phyloP scores from a whole-genome alignment of 768 basidiomycete genomes.

The Pisolithus orientalis region DNA sequence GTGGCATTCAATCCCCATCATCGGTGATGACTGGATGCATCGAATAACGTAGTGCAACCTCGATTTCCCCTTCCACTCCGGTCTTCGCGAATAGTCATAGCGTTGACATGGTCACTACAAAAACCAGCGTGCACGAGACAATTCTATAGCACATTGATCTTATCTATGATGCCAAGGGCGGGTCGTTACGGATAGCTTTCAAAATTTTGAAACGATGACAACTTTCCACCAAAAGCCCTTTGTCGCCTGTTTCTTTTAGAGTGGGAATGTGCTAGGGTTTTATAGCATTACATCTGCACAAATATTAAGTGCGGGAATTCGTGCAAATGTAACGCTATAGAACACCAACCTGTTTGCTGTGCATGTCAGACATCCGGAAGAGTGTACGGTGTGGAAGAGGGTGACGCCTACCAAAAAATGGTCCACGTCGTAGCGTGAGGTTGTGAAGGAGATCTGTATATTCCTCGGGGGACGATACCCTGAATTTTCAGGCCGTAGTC shows the following conservation, averaged over 20 bases:
- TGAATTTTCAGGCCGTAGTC: constrained; percentile 53
- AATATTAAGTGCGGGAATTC: too few relatives aligned
- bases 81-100: too few relatives aligned
- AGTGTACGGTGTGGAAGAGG: constrained; percentile 1
- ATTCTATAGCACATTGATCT: too few relatives aligned
- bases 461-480: constrained; percentile 53
- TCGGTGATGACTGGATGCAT: too few relatives aligned
- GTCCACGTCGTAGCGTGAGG: constrained; percentile 71
- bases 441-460: constrained; percentile 59
- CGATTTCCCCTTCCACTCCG: too few relatives aligned
- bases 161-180: too few relatives aligned
- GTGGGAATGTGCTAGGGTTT: constrained; percentile 53
- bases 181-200: too few relatives aligned
- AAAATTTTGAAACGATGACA: background rate
- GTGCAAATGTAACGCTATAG: constrained; percentile 34
- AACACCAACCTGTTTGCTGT: constrained; percentile 23
- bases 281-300: background rate
- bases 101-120: too few relatives aligned
- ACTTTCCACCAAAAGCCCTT: constrained; percentile 10
- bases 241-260: constrained; percentile 58
- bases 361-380: background rate
- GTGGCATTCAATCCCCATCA: too few relatives aligned
- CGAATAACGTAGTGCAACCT: too few relatives aligned
- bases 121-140: too few relatives aligned
- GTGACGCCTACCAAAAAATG: constrained; percentile 52